Conservation (phyloP, 352 stramenopile species). For the Phytophthora podocarpi region DNA sequence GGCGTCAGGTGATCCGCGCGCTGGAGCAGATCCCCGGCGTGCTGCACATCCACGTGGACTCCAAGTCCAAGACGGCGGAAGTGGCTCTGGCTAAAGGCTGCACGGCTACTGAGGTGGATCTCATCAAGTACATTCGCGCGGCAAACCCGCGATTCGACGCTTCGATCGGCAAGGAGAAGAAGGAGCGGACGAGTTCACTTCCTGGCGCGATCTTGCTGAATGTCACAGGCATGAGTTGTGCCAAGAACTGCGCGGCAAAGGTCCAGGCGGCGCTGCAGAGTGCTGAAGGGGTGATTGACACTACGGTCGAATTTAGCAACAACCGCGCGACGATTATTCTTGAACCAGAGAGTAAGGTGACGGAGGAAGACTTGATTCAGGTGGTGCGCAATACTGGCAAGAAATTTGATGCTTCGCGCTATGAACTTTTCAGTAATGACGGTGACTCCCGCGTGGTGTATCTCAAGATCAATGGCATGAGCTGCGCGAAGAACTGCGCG, state of each 20-base stretch:
- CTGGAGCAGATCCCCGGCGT: conserved; percentile 84
- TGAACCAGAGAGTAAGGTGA: conserved; percentile 59
- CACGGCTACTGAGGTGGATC: conserved; percentile 83
- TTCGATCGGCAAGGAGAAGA: conserved; percentile 64
- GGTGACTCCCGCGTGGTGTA: conserved; percentile 78
- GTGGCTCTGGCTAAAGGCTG: conserved; percentile 79
- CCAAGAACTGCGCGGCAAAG: conserved; percentile 64
- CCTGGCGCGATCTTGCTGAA: conserved; percentile 72
- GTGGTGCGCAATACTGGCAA: conserved; percentile 51
- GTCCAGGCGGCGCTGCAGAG: conserved; percentile 60
- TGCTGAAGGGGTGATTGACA: conserved; percentile 62
- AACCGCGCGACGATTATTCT: conserved; percentile 80
- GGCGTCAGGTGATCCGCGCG: conserved; percentile 75
- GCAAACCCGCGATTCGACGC: conserved; percentile 80
- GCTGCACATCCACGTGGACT: conserved; percentile 85
- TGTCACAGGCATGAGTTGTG: conserved; percentile 81
- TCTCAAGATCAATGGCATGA: conserved; percentile 79
- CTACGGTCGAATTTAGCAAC: conserved; percentile 68
- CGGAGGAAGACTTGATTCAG: conserved; percentile 70
- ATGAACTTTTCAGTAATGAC: conserved; percentile 61
- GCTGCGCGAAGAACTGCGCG: conserved; percentile 75
- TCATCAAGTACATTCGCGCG: conserved; percentile 83
- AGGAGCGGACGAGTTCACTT: conserved; percentile 51
- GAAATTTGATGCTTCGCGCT: conserved; percentile 64
- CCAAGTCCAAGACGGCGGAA: conserved; percentile 76